Conservation (phyloP, 768 basidiomycete genomes). For the Mycena indigotica region DNA sequence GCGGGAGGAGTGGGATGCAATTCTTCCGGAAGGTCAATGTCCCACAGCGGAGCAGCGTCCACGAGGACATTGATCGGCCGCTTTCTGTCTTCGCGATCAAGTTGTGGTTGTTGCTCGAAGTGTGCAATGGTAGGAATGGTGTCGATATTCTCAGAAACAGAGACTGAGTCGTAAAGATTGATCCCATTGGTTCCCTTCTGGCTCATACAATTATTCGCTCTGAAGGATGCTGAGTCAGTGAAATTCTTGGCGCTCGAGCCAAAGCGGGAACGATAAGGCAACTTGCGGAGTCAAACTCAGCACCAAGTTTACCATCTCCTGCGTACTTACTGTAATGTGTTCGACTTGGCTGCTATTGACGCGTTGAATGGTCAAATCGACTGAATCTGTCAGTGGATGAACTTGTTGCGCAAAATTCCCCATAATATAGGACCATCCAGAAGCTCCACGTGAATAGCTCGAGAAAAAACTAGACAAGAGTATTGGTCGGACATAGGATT, state of each 20-base stretch:
- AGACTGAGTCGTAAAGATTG: slow-evolving; percentile 35
- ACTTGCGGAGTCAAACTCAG: slow-evolving; percentile 31
- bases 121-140: slow-evolving; percentile 31
- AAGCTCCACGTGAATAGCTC: slow-evolving; percentile 40
- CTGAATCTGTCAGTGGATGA: slow-evolving; percentile 53
- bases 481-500: neutral
- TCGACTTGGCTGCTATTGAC: slow-evolving; percentile 40
- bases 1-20: slow-evolving; percentile 41
- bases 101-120: slow-evolving; percentile 43
- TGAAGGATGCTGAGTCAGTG: slow-evolving; percentile 50
- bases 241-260: slow-evolving; percentile 47
- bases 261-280: slow-evolving; percentile 62
- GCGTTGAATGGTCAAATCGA: slow-evolving; percentile 49
- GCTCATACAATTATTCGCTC: slow-evolving; percentile 55
- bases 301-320: neutral
- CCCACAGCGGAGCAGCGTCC: slow-evolving; percentile 45
- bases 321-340: slow-evolving; percentile 45
- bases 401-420: slow-evolving; percentile 59
- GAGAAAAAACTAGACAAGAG: slow-evolving; percentile 43
- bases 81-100: slow-evolving; percentile 34
- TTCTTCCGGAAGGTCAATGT: slow-evolving; percentile 45
- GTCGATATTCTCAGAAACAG: slow-evolving; percentile 12
- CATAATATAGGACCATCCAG: slow-evolving; percentile 47
- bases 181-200: slow-evolving; percentile 50
- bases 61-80: slow-evolving; percentile 52